A percentile compares a stretch with the other conserved stretches of the same genome.
Conservation (phyloP, 1,139 yeast species). For the Starmera stellimalicola region DNA sequence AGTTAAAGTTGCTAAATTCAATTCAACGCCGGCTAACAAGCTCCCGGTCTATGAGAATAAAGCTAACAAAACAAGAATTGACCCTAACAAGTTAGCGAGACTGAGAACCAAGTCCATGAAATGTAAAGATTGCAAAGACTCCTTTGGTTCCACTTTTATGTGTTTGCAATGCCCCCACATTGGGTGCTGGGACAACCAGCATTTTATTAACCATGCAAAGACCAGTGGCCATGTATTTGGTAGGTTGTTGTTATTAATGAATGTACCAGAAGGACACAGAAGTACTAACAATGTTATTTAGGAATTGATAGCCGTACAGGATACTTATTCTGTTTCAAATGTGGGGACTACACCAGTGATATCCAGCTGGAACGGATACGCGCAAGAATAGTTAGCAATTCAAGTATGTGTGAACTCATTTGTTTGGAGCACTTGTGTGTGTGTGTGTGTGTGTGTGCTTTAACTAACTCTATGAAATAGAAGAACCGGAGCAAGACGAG, state of each 20-base stretch:
- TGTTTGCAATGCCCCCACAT: slow-evolving; percentile 81
- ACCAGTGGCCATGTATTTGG: slow-evolving; percentile 66
- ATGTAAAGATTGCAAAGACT: slow-evolving; percentile 38
- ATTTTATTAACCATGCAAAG: slow-evolving; percentile 55
- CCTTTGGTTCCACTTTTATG: slow-evolving; percentile 33
- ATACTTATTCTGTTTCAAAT: slow-evolving; percentile 64
- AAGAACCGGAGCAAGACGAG: slow-evolving; percentile 6
- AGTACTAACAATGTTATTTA: slow-evolving; percentile 6
- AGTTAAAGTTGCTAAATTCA: slow-evolving; percentile 35
- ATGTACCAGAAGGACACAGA: too few relatives aligned
- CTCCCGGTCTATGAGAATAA: slow-evolving; percentile 7
- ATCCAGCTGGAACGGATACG: slow-evolving; percentile 44
- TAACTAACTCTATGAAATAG: neutral
- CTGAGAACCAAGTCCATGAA: slow-evolving; percentile 35
- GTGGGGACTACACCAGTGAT: slow-evolving; percentile 64
- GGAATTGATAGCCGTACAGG: slow-evolving; percentile 48
- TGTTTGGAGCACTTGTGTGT: slow-evolving; percentile 5
- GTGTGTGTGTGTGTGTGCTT: too few relatives aligned
- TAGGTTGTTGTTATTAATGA: slow-evolving; percentile 23
- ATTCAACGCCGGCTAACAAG: slow-evolving; percentile 19
- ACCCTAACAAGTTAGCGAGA: slow-evolving; percentile 27
- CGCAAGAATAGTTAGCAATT: slow-evolving; percentile 17
- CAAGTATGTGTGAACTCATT: neutral
- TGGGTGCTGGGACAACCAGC: slow-evolving; percentile 57
- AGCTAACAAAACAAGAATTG: slow-evolving; percentile 24